Evolutionary conservation across 345 rosid species (phyloP).

Genomic region (Populus alba): DNA sequence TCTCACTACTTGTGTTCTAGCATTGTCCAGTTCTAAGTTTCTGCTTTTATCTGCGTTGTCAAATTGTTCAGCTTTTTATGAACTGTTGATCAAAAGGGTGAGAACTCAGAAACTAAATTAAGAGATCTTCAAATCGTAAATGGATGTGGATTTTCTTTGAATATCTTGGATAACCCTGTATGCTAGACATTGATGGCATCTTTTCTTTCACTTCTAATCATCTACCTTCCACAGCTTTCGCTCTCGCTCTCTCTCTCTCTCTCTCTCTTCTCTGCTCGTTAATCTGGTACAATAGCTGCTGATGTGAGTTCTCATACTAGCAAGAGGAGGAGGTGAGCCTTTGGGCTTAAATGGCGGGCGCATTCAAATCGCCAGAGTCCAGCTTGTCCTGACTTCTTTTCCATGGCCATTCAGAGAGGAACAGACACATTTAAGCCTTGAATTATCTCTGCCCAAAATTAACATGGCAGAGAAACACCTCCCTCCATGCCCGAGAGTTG

Average conservation of each 20-base stretch:
- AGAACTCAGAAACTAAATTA: background rate
- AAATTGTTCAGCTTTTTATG: background rate
- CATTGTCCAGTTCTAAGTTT: background rate
- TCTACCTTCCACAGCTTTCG: too few relatives aligned
- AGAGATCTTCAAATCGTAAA: background rate
- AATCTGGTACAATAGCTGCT: too few relatives aligned
- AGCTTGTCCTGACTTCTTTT: too few relatives aligned
- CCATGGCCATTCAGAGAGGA: too few relatives aligned
- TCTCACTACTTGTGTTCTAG: background rate
- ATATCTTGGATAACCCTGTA: background rate
- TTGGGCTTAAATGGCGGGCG: too few relatives aligned
- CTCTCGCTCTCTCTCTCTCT: too few relatives aligned
- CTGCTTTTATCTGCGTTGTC: background rate
- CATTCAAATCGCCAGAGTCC: too few relatives aligned
- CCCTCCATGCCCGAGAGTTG: background rate
- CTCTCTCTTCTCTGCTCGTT: background rate
- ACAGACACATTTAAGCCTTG: too few relatives aligned
- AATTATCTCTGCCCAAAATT: too few relatives aligned
- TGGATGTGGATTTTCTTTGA: background rate
- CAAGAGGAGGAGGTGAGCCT: too few relatives aligned
- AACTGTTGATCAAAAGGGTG: background rate
- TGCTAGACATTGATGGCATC: background rate
- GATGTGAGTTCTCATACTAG: too few relatives aligned
- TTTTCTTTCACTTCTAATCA: background rate
- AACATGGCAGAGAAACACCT: background rate